Evolutionary conservation across 2,329 filamentous ascomycete genomes (phyloP), one percentile per base, ranked within the genome.

Genomic region (Magnaporthiopsis rhizophila): DNA sequence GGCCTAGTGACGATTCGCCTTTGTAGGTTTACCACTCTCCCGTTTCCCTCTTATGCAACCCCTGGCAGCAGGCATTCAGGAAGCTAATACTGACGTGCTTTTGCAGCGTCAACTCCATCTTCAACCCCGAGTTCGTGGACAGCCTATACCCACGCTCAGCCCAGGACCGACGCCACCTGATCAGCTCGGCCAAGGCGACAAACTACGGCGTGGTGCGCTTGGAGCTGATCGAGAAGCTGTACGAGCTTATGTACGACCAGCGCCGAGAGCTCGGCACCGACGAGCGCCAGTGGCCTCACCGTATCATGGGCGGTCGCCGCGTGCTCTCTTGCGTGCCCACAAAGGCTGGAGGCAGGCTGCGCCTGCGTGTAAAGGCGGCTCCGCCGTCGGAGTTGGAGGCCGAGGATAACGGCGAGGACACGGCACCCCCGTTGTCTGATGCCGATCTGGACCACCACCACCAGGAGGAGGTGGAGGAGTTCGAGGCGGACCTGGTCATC

Each of bases 131-230:
- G 45, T 89, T 88, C 66, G 87, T 96, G 36, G 90, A 96, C 74
- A 81, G 81, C 59, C 85, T 96, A 69, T 97, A 87, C 79, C 79
- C 84, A 61, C 86, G 88, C 68, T 80, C 88, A 0, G 78, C 87
- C 1, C 79, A 81, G 59, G 81, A 87, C 66, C 89, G 93, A 61
- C 79, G 82, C 65, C 75, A 76, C 67, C 72, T 86, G 38, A 74
- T 97, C 62, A 78, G 81, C 21, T 86, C 87, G 63, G 91, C 96
- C 69, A 89, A 89, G 66, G 87, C 87, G 36, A 98, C 94, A 66
- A 98, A 98, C 80, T 98, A 98, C 75, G 90, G 92, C 63, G 94
- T 98, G 5, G 94, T 99, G 3, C 88, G 94, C 9, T 84, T 97
- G n/a, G 86, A 91, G 69, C 84, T 98, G 62, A 90, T 98, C 65